Evolutionary conservation across 345 rosid genomes (phyloP).

Genomic region (Citrus glauca): DNA sequence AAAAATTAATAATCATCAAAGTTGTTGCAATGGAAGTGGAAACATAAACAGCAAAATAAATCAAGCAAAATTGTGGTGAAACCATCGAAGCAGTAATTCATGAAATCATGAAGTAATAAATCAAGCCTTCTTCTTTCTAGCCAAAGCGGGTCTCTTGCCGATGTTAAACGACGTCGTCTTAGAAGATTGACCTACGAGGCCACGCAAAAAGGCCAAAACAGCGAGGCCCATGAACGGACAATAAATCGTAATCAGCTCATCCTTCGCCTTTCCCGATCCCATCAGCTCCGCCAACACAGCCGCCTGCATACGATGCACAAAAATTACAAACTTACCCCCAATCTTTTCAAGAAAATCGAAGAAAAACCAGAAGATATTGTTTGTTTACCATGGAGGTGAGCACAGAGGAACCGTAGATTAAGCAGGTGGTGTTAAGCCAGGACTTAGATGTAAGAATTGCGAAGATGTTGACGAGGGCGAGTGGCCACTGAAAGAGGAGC

Average conservation of each 20-base stretch:
- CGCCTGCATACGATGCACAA: slow-evolving; percentile 28
- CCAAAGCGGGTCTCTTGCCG: slow-evolving; percentile 40
- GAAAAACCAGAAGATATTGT: neutral
- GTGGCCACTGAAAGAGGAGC: slow-evolving; percentile 76
- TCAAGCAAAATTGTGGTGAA: neutral
- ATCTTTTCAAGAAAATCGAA: too few species aligned
- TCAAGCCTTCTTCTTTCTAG: slow-evolving; percentile 62
- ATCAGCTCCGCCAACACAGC: slow-evolving; percentile 59
- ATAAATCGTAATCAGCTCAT: slow-evolving; percentile 49
- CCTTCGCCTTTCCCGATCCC: slow-evolving; percentile 59
- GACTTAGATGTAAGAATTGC: slow-evolving; percentile 53
- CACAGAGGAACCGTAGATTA: slow-evolving; percentile 64
- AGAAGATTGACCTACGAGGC: slow-evolving; percentile 33
- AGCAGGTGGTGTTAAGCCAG: slow-evolving; percentile 72
- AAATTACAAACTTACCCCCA: neutral
- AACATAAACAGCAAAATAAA: neutral
- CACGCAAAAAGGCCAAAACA: slow-evolving; percentile 55
- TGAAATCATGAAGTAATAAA: neutral
- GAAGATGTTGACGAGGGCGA: slow-evolving; percentile 47
- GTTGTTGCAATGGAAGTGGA: neutral
- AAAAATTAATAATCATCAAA: neutral
- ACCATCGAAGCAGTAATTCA: neutral
- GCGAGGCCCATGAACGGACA: slow-evolving; percentile 55
- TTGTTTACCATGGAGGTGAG: slow-evolving; percentile 59
- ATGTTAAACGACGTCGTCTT: slow-evolving; percentile 13